Conservation (phyloP, 2,329 filamentous ascomycete genomes). For the Domatiomyces globalis region DNA sequence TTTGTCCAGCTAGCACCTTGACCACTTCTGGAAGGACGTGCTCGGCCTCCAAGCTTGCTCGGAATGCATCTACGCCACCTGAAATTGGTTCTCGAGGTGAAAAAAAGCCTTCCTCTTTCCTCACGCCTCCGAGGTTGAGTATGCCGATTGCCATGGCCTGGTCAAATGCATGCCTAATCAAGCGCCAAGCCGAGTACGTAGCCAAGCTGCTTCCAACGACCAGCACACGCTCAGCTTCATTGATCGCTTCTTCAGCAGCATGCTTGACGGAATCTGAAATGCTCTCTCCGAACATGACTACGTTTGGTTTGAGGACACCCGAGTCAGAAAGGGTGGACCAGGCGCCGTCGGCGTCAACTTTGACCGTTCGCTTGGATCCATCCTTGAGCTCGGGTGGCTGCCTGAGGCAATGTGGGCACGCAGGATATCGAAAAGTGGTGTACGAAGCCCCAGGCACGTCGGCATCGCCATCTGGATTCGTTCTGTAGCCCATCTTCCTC, state of each 20-base stretch:
- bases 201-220: conserved; percentile 81
- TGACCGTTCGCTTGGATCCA: conserved; percentile 44
- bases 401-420: conserved; percentile 66
- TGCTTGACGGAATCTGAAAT: conserved; percentile 56
- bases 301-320: conserved; percentile 79
- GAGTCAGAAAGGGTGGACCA: conserved; percentile 50
- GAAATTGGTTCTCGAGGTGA: neutral
- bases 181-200: conserved; percentile 86
- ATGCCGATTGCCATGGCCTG: conserved; percentile 74
- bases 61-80: conserved; percentile 17
- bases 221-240: conserved; percentile 59
- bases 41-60: conserved; percentile 30
- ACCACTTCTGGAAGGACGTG: conserved; percentile 27
- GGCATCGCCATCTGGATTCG: conserved; percentile 90
- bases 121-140: conserved; percentile 53
- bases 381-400: conserved; percentile 45
- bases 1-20: neutral
- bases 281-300: conserved; percentile 93
- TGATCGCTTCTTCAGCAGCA: conserved; percentile 65
- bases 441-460: conserved; percentile 80
- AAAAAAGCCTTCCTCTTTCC: conserved; percentile 33
- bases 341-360: conserved; percentile 66
- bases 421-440: conserved; percentile 76
- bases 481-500: conserved; percentile 54
- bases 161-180: conserved; percentile 72